Evolutionary conservation across 768 basidiomycete genomes (phyloP), one percentile per base, ranked within the genome.

Genomic region (Boletus subcaerulescens): DNA sequence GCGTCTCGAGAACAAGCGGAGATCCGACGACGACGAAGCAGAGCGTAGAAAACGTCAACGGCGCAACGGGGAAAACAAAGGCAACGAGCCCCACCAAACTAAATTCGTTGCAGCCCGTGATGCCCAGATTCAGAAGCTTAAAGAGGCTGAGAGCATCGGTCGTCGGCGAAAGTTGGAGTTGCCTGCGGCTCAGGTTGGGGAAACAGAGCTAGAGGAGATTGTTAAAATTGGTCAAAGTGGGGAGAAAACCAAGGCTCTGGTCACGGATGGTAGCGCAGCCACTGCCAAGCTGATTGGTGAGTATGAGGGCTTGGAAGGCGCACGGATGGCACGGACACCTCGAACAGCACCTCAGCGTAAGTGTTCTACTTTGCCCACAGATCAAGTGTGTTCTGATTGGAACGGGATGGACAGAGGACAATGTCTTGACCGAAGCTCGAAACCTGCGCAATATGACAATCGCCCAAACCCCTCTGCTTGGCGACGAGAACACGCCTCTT

Each of bases 41-140:
- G 96, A 98, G 65, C 83, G 91, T 55, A 91, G 86, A 73, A 97
- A 97, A 71, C 84, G 92, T 26, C 88, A 90, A 68, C 86, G 86
- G 51, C 89, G 87, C 60, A 76, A 77, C 45, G 77, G 66, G 1
- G 68, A 70, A 45, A 84, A 80, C 9, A 88, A 91, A 68, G 87
- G 88, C 43, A 85, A 82, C 32, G 80, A 80, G 53, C 76, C 77
- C 10, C 86, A 90, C 58, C 89, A 95, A 68, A 92, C 93, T 31
- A 96, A 97, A 69, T 99, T 99, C 63, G 83, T 98, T 42, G 87
- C 95, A n/a, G 93, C 94, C 7, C 85, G 96, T 53, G 95, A 98
- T 67, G 94, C 94, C 1, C 96, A 99, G 70, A 98, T 98, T 61
- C 93, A 97, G 70, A 94, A 95, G 71, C 76, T 98, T 53, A 97